A percentile compares a stretch with the other conserved stretches of the same genome.
These are phyloP conservation scores for Mucuna pruriens DNA, from an alignment of 306 rosid species.

Conservation along the genomic window DNA sequence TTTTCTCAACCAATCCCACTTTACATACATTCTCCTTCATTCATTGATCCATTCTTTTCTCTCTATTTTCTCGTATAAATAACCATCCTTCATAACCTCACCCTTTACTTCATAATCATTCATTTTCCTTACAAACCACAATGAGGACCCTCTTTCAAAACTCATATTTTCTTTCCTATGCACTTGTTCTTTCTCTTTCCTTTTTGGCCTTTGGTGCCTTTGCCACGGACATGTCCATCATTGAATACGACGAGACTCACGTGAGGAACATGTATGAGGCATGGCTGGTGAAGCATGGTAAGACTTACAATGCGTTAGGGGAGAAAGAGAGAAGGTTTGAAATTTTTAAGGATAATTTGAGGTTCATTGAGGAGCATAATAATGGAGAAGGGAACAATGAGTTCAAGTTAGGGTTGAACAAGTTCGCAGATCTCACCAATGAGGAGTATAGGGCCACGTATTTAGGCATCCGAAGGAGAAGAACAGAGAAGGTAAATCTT, in stretches of 20 bases:
- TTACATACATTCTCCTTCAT: too few species aligned
- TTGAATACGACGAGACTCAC: constrained; percentile 57
- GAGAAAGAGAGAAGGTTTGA: constrained; percentile 71
- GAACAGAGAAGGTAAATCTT: neutral
- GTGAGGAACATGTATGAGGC: constrained; percentile 56
- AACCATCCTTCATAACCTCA: neutral
- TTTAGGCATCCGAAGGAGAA: constrained; percentile 46
- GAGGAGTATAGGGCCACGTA: constrained; percentile 62
- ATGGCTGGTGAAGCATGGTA: constrained; percentile 75
- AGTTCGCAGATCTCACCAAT: constrained; percentile 84
- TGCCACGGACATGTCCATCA: constrained; percentile 79
- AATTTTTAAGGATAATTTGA: constrained; percentile 74
- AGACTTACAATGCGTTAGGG: constrained; percentile 67
- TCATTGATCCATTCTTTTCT: too few species aligned
- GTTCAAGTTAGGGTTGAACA: constrained; percentile 64
- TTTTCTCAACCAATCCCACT: too few species aligned
- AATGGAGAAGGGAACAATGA: constrained; percentile 40
- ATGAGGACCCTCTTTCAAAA: neutral
- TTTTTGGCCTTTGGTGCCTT: neutral
- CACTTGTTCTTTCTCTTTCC: neutral
- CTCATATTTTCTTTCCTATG: neutral
- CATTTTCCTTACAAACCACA: neutral
- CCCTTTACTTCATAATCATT: neutral
- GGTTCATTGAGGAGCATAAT: constrained; percentile 58
- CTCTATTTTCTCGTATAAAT: too few species aligned